Evolutionary conservation across 2,329 filamentous ascomycete genomes (phyloP).

Genomic region (Colletotrichum acutatum): DNA sequence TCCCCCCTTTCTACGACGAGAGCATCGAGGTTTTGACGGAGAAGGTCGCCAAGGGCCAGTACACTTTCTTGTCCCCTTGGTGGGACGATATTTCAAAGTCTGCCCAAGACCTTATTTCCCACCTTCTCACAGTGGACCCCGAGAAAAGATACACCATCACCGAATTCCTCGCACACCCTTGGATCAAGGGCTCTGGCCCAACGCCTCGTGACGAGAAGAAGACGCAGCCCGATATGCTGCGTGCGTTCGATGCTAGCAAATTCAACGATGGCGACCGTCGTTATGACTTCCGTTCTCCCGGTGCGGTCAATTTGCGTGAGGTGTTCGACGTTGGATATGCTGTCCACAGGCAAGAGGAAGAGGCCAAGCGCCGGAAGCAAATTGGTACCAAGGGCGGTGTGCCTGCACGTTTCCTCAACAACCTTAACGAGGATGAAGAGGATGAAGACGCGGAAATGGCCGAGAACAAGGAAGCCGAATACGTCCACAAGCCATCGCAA

Average conservation of each 20-base stretch:
- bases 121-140: slow-evolving; percentile 93
- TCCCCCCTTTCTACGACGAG: slow-evolving; percentile 98
- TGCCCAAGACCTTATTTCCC: slow-evolving; percentile 92
- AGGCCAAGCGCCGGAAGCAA: slow-evolving; percentile 90
- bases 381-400: slow-evolving; percentile 76
- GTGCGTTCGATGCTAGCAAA: slow-evolving; percentile 67
- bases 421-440: slow-evolving; percentile 76
- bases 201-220: slow-evolving; percentile 70
- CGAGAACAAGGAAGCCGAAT: slow-evolving; percentile 67
- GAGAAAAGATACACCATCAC: slow-evolving; percentile 94
- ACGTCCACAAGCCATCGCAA: slow-evolving; percentile 54
- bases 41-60: slow-evolving; percentile 96
- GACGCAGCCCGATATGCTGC: slow-evolving; percentile 56
- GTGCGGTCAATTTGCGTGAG: slow-evolving; percentile 93
- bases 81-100: slow-evolving; percentile 98
- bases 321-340: slow-evolving; percentile 99
- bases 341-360: slow-evolving; percentile 95
- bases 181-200: slow-evolving; percentile 78
- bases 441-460: slow-evolving; percentile 72
- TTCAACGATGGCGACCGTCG: slow-evolving; percentile 72
- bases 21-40: slow-evolving; percentile 97
- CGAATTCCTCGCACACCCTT: slow-evolving; percentile 94
- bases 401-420: slow-evolving; percentile 62
- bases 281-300: slow-evolving; percentile 94
- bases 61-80: slow-evolving; percentile 98